Base-by-base conservation (phyloP, 305 asterid genomes). In the Withania somnifera region DNA sequence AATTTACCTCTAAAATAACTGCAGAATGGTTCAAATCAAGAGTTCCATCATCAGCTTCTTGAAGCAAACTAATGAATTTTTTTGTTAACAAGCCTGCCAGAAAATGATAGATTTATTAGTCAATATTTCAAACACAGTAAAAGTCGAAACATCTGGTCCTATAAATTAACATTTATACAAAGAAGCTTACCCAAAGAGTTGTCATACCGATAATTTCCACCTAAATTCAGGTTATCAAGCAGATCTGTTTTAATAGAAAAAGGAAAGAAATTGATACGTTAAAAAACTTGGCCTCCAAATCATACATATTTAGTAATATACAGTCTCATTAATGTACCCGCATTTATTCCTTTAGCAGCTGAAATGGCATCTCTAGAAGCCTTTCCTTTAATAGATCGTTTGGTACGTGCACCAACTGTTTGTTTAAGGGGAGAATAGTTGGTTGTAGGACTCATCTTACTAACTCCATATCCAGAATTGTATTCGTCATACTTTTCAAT, bases 11-110 rank as follows among this genome's bases (percentile, higher is more conserved):
- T 84, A 95, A 84, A 77, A 87, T 60, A 79, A 86, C 90, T 64
- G 97, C 97, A 58, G 97, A 86, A 82, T 58, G 87, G 86, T 95
- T 95, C 79, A 95, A 92, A 88, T 95, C 99, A 86, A 95, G 92
- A 61, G 84, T 88, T 61, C 97, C 97, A 88, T 91, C 94, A 78
- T 91, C 84, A 54, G 92, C 90, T 83, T 84, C 90, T 58, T 54
- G 91, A 78, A 95, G 83, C 85, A 95, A 87, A 78, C 86, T 88
- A 79, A 92, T 86, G 86, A 95, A 93, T 83, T 92, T 95, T 88
- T 89, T 93, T 36, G 98, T 92, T 86, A 95, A 88, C 90, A 93
- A 87, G 69, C 98, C 99, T 95, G 88, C 69, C 79, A 84, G 26
- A 85, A 77, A 88, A 54, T 52, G 69, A 5, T 38, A 54, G 45